Evolutionary conservation across 352 stramenopile genomes (phyloP).

Genomic region (Pythium coloratum): DNA sequence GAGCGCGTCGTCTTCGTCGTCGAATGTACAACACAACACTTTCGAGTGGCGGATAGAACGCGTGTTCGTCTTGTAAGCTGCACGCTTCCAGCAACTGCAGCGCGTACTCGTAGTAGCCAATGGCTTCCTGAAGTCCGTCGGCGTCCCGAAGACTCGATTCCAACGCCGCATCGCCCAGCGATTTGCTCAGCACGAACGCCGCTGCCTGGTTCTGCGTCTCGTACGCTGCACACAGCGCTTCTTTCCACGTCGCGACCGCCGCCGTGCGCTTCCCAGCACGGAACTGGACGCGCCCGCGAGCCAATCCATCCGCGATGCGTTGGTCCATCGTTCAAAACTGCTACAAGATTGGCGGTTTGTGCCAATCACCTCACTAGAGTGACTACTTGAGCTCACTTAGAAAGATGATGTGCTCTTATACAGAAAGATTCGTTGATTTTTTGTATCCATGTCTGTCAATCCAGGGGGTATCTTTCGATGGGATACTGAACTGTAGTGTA

Average conservation of each 20-base stretch:
- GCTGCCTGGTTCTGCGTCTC: slow-evolving; percentile 43
- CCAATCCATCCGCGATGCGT: slow-evolving; percentile 12
- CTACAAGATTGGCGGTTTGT: neutral
- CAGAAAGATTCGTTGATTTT: slow-evolving; percentile 4
- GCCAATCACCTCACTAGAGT: slow-evolving; percentile 7
- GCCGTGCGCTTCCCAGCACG: slow-evolving; percentile 32
- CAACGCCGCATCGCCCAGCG: slow-evolving; percentile 51
- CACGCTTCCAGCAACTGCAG: slow-evolving; percentile 21
- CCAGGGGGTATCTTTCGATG: neutral
- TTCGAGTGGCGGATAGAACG: slow-evolving; percentile 13
- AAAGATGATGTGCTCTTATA: slow-evolving; percentile 12
- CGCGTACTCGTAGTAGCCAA: slow-evolving; percentile 31
- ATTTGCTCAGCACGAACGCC: slow-evolving; percentile 71
- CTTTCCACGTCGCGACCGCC: slow-evolving; percentile 51
- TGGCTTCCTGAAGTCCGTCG: slow-evolving; percentile 8
- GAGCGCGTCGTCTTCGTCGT: slow-evolving; percentile 17
- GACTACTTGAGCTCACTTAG: slow-evolving; percentile 8
- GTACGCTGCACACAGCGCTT: slow-evolving; percentile 50
- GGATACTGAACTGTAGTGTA: neutral
- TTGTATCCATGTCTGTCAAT: neutral
- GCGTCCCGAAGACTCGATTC: neutral
- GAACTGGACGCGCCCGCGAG: slow-evolving; percentile 39
- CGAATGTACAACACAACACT: slow-evolving; percentile 21
- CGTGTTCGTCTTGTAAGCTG: slow-evolving; percentile 8
- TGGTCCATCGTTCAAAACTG: slow-evolving; percentile 11